Conservation (phyloP, 208 protist genomes). For the Trypanosoma scelopori region DNA sequence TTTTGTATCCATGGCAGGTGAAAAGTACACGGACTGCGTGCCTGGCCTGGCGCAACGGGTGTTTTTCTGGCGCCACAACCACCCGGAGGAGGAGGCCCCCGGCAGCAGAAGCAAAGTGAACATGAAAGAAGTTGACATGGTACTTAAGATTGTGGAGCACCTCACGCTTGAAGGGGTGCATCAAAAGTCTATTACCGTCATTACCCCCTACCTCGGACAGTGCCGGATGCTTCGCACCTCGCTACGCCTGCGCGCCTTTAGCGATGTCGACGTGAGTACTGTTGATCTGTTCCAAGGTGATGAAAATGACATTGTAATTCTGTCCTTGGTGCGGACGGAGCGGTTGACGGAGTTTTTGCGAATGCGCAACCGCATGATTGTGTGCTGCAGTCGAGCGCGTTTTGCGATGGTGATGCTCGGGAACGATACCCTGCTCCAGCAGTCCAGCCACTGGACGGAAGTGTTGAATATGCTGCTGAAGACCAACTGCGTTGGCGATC, state of each 20-base stretch:
- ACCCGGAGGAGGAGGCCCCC: constrained; percentile 80
- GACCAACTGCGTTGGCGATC: constrained; percentile 56
- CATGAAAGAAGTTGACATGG: constrained; percentile 79
- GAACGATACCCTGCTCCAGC: constrained; percentile 70
- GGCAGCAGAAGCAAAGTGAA: constrained; percentile 89
- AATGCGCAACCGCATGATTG: constrained; percentile 93
- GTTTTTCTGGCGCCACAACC: constrained; percentile 88
- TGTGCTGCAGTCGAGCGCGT: constrained; percentile 92
- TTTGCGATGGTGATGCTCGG: constrained; percentile 90
- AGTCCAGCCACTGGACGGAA: constrained; percentile 73
- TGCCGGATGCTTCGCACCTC: constrained; percentile 71
- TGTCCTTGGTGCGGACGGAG: constrained; percentile 93
- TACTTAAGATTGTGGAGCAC: constrained; percentile 66
- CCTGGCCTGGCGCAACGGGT: constrained; percentile 73
- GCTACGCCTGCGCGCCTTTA: constrained; percentile 63
- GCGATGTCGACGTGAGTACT: constrained; percentile 84
- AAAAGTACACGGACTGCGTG: constrained; percentile 36
- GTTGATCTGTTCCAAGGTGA: constrained; percentile 96
- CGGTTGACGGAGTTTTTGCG: constrained; percentile 94
- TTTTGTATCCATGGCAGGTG: constrained; percentile 41
- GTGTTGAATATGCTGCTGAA: constrained; percentile 64
- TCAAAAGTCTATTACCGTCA: constrained; percentile 90
- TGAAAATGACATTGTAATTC: constrained; percentile 94
- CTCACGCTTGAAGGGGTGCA: constrained; percentile 80
- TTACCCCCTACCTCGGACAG: constrained; percentile 96